These are phyloP conservation scores for Diaporthe longicolla DNA, from an alignment of 2,329 filamentous ascomycete genomes.

Conservation along the genomic window DNA sequence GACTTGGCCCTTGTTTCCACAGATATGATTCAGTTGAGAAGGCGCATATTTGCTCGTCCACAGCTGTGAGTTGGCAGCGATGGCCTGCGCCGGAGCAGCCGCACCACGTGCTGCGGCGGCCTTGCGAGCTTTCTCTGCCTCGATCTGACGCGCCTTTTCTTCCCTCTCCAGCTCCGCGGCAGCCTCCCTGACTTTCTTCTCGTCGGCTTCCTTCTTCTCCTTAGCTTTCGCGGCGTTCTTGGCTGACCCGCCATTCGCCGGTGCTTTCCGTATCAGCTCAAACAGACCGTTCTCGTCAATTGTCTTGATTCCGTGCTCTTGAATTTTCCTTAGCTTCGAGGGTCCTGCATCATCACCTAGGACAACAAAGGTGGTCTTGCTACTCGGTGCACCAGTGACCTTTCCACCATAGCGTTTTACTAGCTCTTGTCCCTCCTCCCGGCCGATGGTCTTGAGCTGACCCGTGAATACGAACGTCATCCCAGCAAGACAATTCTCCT, in stretches of 20 bases:
- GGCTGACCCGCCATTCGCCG: conserved; percentile 87
- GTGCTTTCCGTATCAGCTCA: conserved; percentile 83
- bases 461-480: conserved; percentile 97
- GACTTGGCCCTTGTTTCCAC: conserved; percentile 91
- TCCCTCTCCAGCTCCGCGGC: conserved; percentile 89
- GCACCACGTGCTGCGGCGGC: conserved; percentile 60
- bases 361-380: conserved; percentile 94
- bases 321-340: conserved; percentile 91
- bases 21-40: conserved; percentile 86
- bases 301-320: conserved; percentile 83
- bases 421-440: conserved; percentile 86
- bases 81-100: conserved; percentile 54
- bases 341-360: conserved; percentile 93
- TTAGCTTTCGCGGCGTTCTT: conserved; percentile 89
- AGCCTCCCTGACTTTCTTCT: conserved; percentile 84
- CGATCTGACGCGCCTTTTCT: conserved; percentile 73
- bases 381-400: conserved; percentile 86
- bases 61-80: conserved; percentile 72
- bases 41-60: conserved; percentile 98
- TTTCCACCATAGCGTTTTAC: conserved; percentile 97
- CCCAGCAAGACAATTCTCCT: conserved; percentile 90
- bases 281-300: conserved; percentile 96
- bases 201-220: conserved; percentile 87
- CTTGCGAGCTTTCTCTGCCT: conserved; percentile 68
- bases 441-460: conserved; percentile 81